A percentile compares a stretch with the other conserved stretches of the same genome.
phyloP scores from a whole-genome alignment of 768 basidiomycete species.

The Rhodotorula diobovata region DNA sequence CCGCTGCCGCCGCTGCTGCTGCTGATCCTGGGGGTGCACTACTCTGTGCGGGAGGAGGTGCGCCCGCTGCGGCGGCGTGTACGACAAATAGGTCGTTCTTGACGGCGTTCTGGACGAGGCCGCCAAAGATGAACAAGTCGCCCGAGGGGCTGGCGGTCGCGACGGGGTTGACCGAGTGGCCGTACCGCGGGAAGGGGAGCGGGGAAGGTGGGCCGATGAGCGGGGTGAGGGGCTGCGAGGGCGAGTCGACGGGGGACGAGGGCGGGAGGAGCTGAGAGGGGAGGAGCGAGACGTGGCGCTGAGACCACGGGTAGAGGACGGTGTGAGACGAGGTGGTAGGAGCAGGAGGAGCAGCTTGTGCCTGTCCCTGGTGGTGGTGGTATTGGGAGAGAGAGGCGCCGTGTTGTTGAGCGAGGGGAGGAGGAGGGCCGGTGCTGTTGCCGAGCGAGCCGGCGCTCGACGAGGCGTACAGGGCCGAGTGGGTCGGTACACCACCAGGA shows the following conservation, averaged over 20 bases:
- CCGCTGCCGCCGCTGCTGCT: neutral
- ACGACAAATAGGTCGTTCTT: constrained; percentile 93
- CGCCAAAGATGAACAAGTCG: constrained; percentile 93
- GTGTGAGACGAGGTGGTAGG: constrained; percentile 7
- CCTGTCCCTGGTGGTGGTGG: neutral
- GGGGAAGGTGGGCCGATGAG: constrained; percentile 54
- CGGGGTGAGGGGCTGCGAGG: constrained; percentile 1
- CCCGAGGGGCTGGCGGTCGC: constrained; percentile 62
- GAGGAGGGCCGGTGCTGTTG: neutral
- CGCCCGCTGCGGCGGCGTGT: constrained; percentile 11
- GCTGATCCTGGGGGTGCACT: neutral
- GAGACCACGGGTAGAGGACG: constrained; percentile 70
- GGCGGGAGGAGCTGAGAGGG: constrained; percentile 53
- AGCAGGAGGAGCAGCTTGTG: neutral
- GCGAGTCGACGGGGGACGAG: constrained; percentile 85
- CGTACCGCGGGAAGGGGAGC: constrained; percentile 92
- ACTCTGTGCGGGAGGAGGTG: neutral
- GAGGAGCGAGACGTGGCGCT: constrained; percentile 64
- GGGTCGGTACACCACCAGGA: too few relatives aligned
- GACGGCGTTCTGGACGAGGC: constrained; percentile 82
- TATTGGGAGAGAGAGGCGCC: neutral
- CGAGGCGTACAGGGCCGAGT: neutral
- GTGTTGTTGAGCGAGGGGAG: too few relatives aligned
- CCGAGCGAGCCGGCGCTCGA: neutral
- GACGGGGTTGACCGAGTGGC: constrained; percentile 78